These are phyloP conservation scores for Porcisia hertigi DNA, from an alignment of 208 protist genomes.

Conservation along the genomic window DNA sequence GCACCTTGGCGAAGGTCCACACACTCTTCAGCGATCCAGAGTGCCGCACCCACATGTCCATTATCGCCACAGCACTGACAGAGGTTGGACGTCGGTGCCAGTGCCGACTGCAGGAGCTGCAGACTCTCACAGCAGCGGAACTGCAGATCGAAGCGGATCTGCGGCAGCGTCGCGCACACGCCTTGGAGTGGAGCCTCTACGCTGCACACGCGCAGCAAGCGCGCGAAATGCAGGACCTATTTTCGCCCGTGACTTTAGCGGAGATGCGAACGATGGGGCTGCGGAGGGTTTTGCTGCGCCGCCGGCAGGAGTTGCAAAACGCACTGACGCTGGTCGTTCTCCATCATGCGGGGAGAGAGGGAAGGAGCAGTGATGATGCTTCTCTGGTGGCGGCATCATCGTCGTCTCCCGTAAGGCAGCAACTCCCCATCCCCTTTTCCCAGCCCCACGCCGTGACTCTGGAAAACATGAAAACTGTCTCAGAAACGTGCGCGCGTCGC, in stretches of 20 bases:
- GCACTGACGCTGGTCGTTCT: conserved; percentile 16
- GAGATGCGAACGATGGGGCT: conserved; percentile 30
- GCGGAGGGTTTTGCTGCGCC: conserved; percentile 30
- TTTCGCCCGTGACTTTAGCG: conserved; percentile 21
- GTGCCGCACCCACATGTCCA: conserved; percentile 23
- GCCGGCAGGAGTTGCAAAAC: conserved; percentile 27
- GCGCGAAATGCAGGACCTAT: conserved; percentile 24
- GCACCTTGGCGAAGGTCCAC: conserved; percentile 32
- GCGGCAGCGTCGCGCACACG: not conserved
- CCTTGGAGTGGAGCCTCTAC: conserved; percentile 31
- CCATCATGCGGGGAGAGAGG: conserved; percentile 5
- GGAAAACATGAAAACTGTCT: conserved; percentile 11
- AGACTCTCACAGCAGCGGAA: conserved; percentile 7
- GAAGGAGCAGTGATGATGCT: not conserved
- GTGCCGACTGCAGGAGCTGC: conserved; percentile 12
- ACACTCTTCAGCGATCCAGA: conserved; percentile 18
- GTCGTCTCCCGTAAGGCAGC: not conserved
- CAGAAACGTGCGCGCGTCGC: conserved; percentile 20
- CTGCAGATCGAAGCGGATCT: conserved; percentile 19
- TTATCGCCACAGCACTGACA: conserved; percentile 16
- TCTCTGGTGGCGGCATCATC: not conserved
- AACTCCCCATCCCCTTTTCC: not conserved
- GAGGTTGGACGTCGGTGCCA: conserved; percentile 25
- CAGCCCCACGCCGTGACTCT: conserved; percentile 14
- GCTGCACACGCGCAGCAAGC: conserved; percentile 30